Percentiles rank a stretch among this genome's conserved stretches.
Evolutionary conservation across 208 protist genomes (phyloP).

Genomic region (Acanthamoeba lenticulata): DNA sequence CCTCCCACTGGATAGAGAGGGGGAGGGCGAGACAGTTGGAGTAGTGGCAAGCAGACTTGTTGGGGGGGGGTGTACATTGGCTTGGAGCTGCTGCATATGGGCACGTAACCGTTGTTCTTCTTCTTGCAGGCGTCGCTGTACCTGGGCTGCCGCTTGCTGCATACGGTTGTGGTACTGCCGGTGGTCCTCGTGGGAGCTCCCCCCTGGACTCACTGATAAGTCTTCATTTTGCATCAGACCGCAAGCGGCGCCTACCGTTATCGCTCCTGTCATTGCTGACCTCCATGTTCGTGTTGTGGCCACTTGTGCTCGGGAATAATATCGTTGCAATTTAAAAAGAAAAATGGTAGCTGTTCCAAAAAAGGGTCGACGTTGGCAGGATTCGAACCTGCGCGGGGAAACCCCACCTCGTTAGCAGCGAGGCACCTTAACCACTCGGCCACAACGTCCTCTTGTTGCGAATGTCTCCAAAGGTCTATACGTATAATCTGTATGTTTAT

Average conservation of each 20-base stretch:
- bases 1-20: background rate
- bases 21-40: background rate
- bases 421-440: conserved; percentile 72
- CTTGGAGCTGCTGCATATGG: background rate
- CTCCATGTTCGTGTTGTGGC: too few species aligned
- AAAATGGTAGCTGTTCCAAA: too few species aligned
- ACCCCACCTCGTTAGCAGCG: conserved; percentile 71
- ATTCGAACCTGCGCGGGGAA: conserved; percentile 78
- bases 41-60: background rate
- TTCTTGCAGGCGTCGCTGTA: background rate
- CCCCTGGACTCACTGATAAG: background rate
- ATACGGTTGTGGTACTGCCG: conserved; percentile 8
- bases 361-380: conserved; percentile 71
- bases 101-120: background rate
- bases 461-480: too few species aligned
- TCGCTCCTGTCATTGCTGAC: background rate
- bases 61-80: background rate
- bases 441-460: too few species aligned
- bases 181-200: background rate
- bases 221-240: background rate
- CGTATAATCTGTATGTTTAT: too few species aligned
- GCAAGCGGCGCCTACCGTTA: background rate
- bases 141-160: conserved; percentile 8
- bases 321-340: too few species aligned
- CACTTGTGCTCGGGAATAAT: too few species aligned